Percentiles rank a stretch among this genome's conserved stretches.
Conservation (phyloP, 208 protist genomes). For the Trypanosoma boissoni region DNA sequence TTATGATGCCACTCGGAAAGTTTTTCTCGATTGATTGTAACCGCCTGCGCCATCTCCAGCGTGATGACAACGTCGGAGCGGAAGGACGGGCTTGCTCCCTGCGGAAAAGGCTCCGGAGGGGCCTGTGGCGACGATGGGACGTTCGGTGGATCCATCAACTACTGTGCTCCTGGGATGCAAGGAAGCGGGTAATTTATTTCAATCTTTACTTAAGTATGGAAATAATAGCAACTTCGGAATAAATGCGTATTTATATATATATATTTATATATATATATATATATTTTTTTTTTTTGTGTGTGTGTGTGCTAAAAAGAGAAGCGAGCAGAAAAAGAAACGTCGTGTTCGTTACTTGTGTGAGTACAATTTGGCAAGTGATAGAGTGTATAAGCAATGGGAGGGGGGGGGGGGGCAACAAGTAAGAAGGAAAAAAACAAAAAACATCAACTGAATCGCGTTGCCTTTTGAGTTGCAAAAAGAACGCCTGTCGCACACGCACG, state of each 20-base stretch:
- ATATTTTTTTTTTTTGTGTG: background rate
- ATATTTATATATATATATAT: background rate
- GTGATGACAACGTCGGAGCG: constrained; percentile 57
- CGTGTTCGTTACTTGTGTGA: background rate
- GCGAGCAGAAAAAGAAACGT: background rate
- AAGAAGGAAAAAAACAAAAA: constrained; percentile 9
- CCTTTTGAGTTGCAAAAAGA: too few relatives aligned
- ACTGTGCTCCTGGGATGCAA: too few relatives aligned
- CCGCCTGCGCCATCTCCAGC: constrained; percentile 67
- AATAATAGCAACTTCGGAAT: too few relatives aligned
- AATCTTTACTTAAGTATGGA: too few relatives aligned
- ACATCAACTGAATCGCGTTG: too few relatives aligned
- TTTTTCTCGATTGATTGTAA: constrained; percentile 90
- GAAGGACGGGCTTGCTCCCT: constrained; percentile 37
- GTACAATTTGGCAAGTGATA: background rate
- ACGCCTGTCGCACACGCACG: too few relatives aligned
- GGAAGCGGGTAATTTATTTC: too few relatives aligned
- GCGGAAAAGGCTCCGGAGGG: constrained; percentile 35
- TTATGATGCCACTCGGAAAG: constrained; percentile 91
- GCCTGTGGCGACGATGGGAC: constrained; percentile 77
- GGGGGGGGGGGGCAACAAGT: too few relatives aligned
- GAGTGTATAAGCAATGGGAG: background rate
- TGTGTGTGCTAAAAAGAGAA: background rate
- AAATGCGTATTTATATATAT: background rate
- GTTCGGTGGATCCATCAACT: constrained; percentile 58